Evolutionary conservation across 2,329 filamentous ascomycete genomes (phyloP).

Genomic region (Plenodomus lindquistii): DNA sequence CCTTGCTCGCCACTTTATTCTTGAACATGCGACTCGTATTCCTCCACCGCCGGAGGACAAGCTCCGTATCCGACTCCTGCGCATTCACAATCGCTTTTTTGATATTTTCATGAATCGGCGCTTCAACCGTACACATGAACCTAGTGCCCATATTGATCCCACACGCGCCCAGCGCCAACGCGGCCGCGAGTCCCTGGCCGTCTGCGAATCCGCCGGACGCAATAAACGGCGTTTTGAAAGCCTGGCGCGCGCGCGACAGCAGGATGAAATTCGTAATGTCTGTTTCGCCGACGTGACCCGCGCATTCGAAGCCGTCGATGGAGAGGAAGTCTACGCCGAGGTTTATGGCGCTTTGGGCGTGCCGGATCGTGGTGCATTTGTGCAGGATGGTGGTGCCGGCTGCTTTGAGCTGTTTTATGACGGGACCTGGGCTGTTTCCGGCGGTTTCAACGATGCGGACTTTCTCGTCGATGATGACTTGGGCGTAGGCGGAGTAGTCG

Average conservation of each 20-base stretch:
- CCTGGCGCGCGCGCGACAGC: constrained; percentile 80
- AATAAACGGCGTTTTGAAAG: constrained; percentile 86
- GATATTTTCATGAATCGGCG: constrained; percentile 89
- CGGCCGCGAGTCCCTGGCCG: constrained; percentile 88
- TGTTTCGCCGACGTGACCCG: constrained; percentile 82
- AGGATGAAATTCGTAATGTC: constrained; percentile 92
- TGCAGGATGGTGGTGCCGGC: constrained; percentile 81
- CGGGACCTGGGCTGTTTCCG: constrained; percentile 84
- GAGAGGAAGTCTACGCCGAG: constrained; percentile 95
- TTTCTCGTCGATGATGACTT: constrained; percentile 91
- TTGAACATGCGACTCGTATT: constrained; percentile 88
- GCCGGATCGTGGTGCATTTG: constrained; percentile 96
- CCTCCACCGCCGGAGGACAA: constrained; percentile 87
- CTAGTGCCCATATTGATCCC: constrained; percentile 98
- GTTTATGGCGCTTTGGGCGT: constrained; percentile 88
- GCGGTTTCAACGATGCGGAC: constrained; percentile 91
- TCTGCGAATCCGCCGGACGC: constrained; percentile 95
- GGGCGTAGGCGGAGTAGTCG: constrained; percentile 89
- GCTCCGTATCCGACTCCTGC: constrained; percentile 86
- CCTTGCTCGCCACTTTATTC: constrained; percentile 84
- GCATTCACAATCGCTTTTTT: constrained; percentile 90
- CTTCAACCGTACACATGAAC: constrained; percentile 95
- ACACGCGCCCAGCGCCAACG: constrained; percentile 84
- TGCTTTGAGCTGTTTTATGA: constrained; percentile 86
- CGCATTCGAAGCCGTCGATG: constrained; percentile 98